phyloP scores from a whole-genome alignment of 2,329 filamentous ascomycete species.

The Cryphonectria naterciae region DNA sequence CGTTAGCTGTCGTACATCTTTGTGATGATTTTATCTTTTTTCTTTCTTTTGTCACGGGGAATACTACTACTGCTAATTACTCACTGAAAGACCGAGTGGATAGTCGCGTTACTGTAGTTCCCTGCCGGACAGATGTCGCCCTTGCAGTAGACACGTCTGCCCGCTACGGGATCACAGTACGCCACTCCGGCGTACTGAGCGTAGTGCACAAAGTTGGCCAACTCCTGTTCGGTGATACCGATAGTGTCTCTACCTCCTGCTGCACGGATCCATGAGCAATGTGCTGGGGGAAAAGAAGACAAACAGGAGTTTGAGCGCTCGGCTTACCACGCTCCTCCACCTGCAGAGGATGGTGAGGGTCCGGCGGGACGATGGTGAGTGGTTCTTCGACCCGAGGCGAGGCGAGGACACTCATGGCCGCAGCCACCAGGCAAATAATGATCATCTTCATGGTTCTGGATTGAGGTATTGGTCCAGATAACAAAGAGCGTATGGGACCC shows the following conservation, averaged over 20 bases:
- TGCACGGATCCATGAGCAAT: not conserved
- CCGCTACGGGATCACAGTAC: slow-evolving; percentile 57
- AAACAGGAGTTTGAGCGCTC: not conserved
- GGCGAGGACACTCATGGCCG: not conserved
- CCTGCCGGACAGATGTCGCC: slow-evolving; percentile 49
- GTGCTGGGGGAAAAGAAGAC: too few species aligned
- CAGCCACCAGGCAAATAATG: not conserved
- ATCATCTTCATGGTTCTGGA: not conserved
- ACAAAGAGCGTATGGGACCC: not conserved
- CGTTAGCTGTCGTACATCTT: not conserved
- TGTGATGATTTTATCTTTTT: not conserved
- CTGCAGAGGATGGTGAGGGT: not conserved
- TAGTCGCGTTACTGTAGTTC: slow-evolving; percentile 45
- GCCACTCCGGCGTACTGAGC: slow-evolving; percentile 55
- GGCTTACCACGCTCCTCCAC: not conserved
- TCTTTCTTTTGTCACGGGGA: not conserved
- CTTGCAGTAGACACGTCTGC: slow-evolving; percentile 49
- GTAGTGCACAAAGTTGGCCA: slow-evolving; percentile 42
- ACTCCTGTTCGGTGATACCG: slow-evolving; percentile 20
- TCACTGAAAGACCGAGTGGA: slow-evolving; percentile 34
- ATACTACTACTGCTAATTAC: not conserved
- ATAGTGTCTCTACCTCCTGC: not conserved
- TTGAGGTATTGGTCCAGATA: not conserved
- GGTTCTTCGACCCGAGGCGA: slow-evolving; percentile 1
- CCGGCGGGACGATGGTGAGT: not conserved